Conservation (phyloP, 495 filamentous ascomycete genomes). For the Apiosordaria backusii region DNA sequence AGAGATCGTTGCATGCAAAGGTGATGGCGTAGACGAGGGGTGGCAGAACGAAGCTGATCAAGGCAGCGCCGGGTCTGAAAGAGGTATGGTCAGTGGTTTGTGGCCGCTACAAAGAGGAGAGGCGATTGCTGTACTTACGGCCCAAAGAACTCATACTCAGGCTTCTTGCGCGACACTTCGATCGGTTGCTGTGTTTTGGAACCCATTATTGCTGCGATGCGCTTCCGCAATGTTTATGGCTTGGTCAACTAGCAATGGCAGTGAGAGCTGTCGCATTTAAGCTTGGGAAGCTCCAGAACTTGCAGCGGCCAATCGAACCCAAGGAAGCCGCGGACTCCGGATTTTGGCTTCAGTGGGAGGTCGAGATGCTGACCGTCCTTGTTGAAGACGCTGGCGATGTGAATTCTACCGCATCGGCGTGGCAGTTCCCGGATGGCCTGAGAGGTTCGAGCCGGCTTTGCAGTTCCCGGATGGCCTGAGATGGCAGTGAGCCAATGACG, state of each 20-base stretch:
- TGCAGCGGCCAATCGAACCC: not conserved
- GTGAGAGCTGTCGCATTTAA: not conserved
- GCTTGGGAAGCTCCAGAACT: too few relatives aligned
- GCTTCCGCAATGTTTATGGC: not conserved
- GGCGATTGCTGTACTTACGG: conserved; percentile 64
- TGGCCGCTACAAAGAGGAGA: not conserved
- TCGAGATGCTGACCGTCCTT: not conserved
- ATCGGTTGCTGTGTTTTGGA: not conserved
- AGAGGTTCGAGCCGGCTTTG: conserved; percentile 2
- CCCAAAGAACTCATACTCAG: conserved; percentile 47
- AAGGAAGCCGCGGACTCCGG: not conserved
- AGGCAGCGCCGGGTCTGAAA: conserved; percentile 68
- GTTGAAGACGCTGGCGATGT: not conserved
- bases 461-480: conserved; percentile 12
- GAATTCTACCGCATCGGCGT: not conserved
- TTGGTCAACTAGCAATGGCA: not conserved
- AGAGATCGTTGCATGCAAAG: conserved; percentile 88
- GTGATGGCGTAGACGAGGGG: conserved; percentile 67
- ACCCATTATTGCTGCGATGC: not conserved
- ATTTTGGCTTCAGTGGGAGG: not conserved
- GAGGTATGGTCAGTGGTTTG: not conserved
- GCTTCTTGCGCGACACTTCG: not conserved
- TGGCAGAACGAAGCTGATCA: conserved; percentile 73
- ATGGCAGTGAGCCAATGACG: not conserved
- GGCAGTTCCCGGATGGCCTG: not conserved